phyloP scores from a whole-genome alignment of 1,139 yeast species.

The Candida tetrigidarum region DNA sequence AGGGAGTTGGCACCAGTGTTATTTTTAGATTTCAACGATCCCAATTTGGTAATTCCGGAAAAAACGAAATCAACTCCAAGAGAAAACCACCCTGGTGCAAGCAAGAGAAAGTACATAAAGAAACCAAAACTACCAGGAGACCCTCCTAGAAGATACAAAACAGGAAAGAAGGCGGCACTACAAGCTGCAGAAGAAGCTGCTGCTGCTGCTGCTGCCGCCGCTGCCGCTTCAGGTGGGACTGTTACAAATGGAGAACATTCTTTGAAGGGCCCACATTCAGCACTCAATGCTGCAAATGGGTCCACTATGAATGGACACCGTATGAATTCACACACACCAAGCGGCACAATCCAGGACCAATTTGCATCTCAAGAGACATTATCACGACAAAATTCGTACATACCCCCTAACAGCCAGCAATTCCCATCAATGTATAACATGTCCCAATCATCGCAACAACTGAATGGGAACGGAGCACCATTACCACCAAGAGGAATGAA shows the following conservation, averaged over 20 bases:
- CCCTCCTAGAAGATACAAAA: slow-evolving; percentile 37
- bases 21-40: slow-evolving; percentile 51
- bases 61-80: slow-evolving; percentile 49
- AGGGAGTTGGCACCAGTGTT: slow-evolving; percentile 60
- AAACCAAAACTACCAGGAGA: slow-evolving; percentile 40
- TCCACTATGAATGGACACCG: neutral
- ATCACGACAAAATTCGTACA: slow-evolving; percentile 19
- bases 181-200: slow-evolving; percentile 18
- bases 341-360: slow-evolving; percentile 8
- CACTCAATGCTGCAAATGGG: neutral
- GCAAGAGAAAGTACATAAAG: slow-evolving; percentile 48
- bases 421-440: slow-evolving; percentile 14
- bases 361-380: slow-evolving; percentile 23
- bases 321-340: neutral
- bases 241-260: slow-evolving; percentile 1
- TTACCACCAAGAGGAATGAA: slow-evolving; percentile 22
- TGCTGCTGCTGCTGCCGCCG: slow-evolving; percentile 15
- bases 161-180: slow-evolving; percentile 19
- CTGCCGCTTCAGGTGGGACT: no score
- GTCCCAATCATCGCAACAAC: slow-evolving; percentile 20
- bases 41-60: slow-evolving; percentile 49
- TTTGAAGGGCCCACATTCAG: no score
- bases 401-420: slow-evolving; percentile 12
- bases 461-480: slow-evolving; percentile 3
- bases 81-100: slow-evolving; percentile 48